These are phyloP conservation scores for Comarum palustre DNA, from an alignment of 306 rosid species.

Conservation along the genomic window DNA sequence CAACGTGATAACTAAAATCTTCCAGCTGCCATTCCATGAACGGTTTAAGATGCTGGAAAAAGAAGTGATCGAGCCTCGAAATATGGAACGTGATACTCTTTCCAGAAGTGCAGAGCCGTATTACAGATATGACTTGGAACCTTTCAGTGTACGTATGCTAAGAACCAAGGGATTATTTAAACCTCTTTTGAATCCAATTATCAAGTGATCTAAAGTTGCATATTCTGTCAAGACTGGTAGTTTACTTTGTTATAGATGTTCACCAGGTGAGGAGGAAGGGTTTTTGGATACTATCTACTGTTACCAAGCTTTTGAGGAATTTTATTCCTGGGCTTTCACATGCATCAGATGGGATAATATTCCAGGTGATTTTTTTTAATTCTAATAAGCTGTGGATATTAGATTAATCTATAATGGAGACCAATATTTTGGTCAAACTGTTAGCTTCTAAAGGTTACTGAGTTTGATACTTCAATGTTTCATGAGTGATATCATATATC, in stretches of 20 bases:
- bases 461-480: neutral
- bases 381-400: neutral
- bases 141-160: constrained; percentile 65
- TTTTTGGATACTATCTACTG: constrained; percentile 91
- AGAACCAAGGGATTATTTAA: neutral
- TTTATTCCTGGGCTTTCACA: constrained; percentile 92
- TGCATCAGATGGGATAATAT: constrained; percentile 88
- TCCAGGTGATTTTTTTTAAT: constrained; percentile 54
- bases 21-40: constrained; percentile 92
- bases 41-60: constrained; percentile 96
- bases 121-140: constrained; percentile 92
- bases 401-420: neutral
- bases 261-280: constrained; percentile 90
- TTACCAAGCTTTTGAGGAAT: constrained; percentile 67
- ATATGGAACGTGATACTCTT: constrained; percentile 58
- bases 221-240: constrained; percentile 4
- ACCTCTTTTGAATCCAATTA: neutral
- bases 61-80: constrained; percentile 95
- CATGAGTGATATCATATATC: neutral
- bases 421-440: neutral
- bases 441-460: neutral
- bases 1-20: constrained; percentile 9
- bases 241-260: constrained; percentile 30
- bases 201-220: neutral
- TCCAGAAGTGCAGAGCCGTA: constrained; percentile 52